Conservation (phyloP, 139 green algal species). For the Marvania coccoides region DNA sequence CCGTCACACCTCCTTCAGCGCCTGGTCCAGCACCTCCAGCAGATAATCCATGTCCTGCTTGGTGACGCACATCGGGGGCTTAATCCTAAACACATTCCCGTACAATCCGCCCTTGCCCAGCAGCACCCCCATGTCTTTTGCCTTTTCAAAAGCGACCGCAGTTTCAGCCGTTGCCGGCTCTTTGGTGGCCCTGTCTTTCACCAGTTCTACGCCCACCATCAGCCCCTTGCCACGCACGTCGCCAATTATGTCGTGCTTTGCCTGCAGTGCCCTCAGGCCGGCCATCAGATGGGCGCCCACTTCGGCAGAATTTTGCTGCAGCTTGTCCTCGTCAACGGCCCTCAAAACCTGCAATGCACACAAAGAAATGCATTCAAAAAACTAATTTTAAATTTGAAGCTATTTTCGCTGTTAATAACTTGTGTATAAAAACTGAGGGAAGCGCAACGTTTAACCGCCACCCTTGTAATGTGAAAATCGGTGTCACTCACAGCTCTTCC, state of each 20-base stretch:
- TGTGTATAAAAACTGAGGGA: too few species aligned
- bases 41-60: conserved; percentile 80
- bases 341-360: conserved; percentile 18
- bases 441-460: neutral
- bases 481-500: conserved; percentile 64
- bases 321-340: conserved; percentile 66
- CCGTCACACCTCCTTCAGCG: conserved; percentile 45
- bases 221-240: conserved; percentile 86
- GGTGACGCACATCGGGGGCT: conserved; percentile 97
- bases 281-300: conserved; percentile 61
- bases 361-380: too few species aligned
- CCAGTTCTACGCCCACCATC: conserved; percentile 95
- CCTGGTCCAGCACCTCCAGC: conserved; percentile 69
- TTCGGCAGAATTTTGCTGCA: conserved; percentile 57
- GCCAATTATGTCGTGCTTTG: conserved; percentile 83
- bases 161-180: conserved; percentile 72
- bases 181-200: conserved; percentile 86
- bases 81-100: conserved; percentile 97
- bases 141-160: conserved; percentile 71
- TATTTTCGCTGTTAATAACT: too few species aligned
- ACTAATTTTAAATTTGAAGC: too few species aligned
- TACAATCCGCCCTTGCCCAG: conserved; percentile 91
- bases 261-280: conserved; percentile 44
- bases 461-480: neutral
- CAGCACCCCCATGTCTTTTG: conserved; percentile 89